These are phyloP conservation scores for Dianthus caryophyllus DNA, from an alignment of 148 eudicot species.

Conservation along the genomic window DNA sequence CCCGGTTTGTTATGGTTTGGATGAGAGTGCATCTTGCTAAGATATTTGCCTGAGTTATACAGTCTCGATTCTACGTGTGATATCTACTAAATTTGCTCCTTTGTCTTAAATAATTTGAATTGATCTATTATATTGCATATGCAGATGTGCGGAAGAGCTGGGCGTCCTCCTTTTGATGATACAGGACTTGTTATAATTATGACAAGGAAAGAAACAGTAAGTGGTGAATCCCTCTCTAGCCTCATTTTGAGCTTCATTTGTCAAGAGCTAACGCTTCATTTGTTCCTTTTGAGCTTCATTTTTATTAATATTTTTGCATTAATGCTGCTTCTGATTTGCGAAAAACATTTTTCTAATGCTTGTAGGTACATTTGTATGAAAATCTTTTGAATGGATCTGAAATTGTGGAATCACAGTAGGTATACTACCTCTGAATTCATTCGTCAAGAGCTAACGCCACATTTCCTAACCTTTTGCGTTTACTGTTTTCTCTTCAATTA, in stretches of 20 bases:
- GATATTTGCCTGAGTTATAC: background rate
- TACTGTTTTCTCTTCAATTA: constrained; percentile 31
- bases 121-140: constrained; percentile 15
- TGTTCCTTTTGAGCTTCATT: background rate
- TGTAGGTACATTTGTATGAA: constrained; percentile 90
- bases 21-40: constrained; percentile 5
- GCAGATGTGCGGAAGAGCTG: constrained; percentile 99
- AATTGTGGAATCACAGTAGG: constrained; percentile 98
- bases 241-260: no score
- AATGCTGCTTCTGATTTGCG: constrained; percentile 12
- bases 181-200: constrained; percentile 93
- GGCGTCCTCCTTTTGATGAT: constrained; percentile 99
- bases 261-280: no score
- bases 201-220: constrained; percentile 96
- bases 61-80: background rate
- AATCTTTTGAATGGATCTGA: constrained; percentile 92
- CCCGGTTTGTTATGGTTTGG: background rate
- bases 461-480: constrained; percentile 9
- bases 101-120: background rate
- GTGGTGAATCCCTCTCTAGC: constrained; percentile 18
- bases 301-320: background rate
- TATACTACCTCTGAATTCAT: constrained; percentile 21
- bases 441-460: background rate
- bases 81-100: background rate
- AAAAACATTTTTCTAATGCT: constrained; percentile 11